Evolutionary conservation across 306 rosid genomes (phyloP), one percentile per base, ranked within the genome.

Genomic region (Senna siamea): DNA sequence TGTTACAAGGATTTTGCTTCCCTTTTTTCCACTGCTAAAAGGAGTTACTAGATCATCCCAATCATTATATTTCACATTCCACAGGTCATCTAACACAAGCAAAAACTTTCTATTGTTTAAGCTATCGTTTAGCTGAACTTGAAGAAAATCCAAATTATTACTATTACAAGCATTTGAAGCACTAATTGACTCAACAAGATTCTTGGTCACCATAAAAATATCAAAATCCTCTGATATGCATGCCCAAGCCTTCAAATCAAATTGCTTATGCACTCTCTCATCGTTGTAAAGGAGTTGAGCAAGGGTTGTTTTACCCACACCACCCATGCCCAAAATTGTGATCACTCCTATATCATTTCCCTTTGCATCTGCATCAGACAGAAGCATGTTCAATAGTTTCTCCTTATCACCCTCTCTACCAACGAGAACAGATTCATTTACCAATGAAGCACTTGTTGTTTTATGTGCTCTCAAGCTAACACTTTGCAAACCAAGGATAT

Each of bases 21-120:
- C 90, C n/a, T 38, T 70, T 23, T 32, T 52, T 19, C 86, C 90
- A 6, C 6, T 19, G 15, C 55, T 32, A 18, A 69, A 84, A 40
- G 51, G 88, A 11, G 30, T 22, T 63, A 47, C 23, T 5, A 77
- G 69, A 19, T 76, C 57, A 70, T 84, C 81, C 88, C 88, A 87
- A 20, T 81, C 79, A 70, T 46, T 57, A 53, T 77, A 81, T 34
- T 82, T 84, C 12, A 84, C 78, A 66, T 53, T 76, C 88, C 88
- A 84, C 23, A 87, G 76, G 68, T 87, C 88, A 70, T 87, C 88
- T 5, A 87, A 53, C 56, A 84, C 85, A 61, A 84, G 32, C 78
- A 81, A 60, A 62, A 87, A 79, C 6, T 79, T 87, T 44, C 66
- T 84, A 22, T 74, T 77, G 0, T 1, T 57, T 28, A 83, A 14